phyloP scores from a whole-genome alignment of 768 basidiomycete species.

The Lyophyllum decastes region DNA sequence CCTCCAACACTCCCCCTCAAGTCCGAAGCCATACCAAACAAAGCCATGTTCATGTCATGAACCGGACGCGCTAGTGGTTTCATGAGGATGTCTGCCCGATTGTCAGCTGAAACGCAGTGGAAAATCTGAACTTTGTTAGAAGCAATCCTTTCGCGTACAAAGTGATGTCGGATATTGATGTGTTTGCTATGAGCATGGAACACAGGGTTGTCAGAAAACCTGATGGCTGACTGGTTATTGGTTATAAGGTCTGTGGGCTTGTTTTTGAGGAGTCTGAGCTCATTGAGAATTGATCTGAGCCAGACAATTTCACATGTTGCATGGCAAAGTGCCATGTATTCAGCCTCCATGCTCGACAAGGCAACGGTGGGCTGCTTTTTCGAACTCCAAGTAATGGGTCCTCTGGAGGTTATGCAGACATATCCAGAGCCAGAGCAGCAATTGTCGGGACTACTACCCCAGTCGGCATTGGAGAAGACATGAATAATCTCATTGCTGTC shows the following conservation, averaged over 20 bases:
- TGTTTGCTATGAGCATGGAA: no score
- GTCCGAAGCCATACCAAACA: conserved; percentile 4
- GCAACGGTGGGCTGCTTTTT: conserved; percentile 8
- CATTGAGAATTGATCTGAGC: conserved; percentile 4
- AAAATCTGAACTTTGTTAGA: conserved; percentile 21
- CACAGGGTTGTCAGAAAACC: no score
- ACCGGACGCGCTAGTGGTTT: conserved; percentile 30
- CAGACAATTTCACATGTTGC: neutral
- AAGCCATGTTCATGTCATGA: neutral
- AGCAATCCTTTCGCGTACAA: conserved; percentile 32
- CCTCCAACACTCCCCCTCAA: no score
- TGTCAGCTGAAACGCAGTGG: conserved; percentile 33
- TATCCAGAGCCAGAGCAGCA: neutral
- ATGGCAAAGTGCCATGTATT: conserved; percentile 9
- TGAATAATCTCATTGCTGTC: neutral
- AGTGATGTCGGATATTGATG: neutral
- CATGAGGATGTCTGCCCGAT: conserved; percentile 41
- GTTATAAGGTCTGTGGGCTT: conserved; percentile 15
- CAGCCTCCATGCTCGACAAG: conserved; percentile 8
- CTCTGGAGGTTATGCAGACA: neutral
- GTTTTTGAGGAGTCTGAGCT: conserved; percentile 16
- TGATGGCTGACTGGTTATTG: no score
- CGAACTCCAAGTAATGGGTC: neutral
- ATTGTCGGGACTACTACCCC: neutral
- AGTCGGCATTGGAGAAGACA: neutral